Evolutionary conservation across 1,284 basidiomycete genomes (phyloP).

Genomic region (Pterula multifida): DNA sequence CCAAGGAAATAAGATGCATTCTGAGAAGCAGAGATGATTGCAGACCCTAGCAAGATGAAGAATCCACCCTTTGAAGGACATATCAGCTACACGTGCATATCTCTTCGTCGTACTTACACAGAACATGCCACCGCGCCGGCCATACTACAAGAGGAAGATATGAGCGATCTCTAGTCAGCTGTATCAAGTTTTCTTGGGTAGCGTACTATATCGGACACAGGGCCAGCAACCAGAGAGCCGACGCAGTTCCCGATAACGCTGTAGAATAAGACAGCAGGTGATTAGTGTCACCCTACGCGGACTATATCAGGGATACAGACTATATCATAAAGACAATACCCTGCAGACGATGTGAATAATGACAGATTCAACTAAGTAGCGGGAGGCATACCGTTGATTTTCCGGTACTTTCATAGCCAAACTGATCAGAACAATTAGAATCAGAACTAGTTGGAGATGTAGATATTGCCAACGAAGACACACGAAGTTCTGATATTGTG

Average conservation of each 20-base stretch:
- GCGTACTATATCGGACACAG: constrained; percentile 14
- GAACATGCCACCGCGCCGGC: constrained; percentile 18
- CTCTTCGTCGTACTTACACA: constrained; percentile 7
- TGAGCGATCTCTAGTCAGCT: background rate
- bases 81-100: background rate
- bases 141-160: constrained; percentile 10
- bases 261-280: background rate
- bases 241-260: constrained; percentile 17
- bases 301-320: constrained; percentile 6
- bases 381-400: constrained; percentile 9
- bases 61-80: constrained; percentile 13
- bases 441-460: background rate
- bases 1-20: constrained; percentile 14
- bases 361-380: background rate
- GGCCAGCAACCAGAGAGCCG: constrained; percentile 17
- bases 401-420: constrained; percentile 12
- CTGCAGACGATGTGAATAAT: constrained; percentile 5
- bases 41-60: constrained; percentile 16
- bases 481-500: constrained; percentile 15
- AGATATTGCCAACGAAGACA: background rate
- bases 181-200: too few relatives aligned
- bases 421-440: constrained; percentile 9
- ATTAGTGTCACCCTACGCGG: background rate
- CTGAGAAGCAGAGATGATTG: constrained; percentile 14
- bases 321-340: constrained; percentile 18